Percentiles rank a stretch among this genome's conserved stretches.
These are phyloP conservation scores for Lepidium didymum DNA, from an alignment of 345 rosid genomes.

Conservation along the genomic window DNA sequence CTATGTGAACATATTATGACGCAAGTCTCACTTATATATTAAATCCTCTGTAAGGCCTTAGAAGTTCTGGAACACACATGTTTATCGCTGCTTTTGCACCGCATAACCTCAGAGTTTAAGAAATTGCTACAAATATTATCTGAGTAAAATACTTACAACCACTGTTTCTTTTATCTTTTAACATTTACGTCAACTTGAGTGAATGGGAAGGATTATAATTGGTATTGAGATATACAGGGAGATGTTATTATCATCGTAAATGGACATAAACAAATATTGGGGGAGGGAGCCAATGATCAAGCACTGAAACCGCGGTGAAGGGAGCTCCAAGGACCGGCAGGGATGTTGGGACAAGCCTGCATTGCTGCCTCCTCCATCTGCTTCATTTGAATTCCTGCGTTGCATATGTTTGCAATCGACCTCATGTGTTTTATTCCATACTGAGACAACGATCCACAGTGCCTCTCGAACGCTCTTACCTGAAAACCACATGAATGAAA, in stretches of 20 bases:
- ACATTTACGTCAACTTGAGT: neutral
- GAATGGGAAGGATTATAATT: neutral
- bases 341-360: conserved; percentile 76
- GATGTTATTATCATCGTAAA: neutral
- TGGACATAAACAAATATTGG: neutral
- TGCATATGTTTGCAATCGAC: conserved; percentile 81
- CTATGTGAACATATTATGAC: neutral
- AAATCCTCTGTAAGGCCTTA: too few relatives aligned
- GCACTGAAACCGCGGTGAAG: conserved; percentile 74
- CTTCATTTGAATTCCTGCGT: conserved; percentile 47
- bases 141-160: neutral
- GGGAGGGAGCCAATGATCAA: conserved; percentile 8
- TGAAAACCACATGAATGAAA: conserved; percentile 21
- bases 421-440: conserved; percentile 96
- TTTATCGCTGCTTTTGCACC: too few relatives aligned
- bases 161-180: neutral
- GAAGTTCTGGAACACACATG: too few relatives aligned
- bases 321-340: conserved; percentile 72
- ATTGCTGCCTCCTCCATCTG: conserved; percentile 72
- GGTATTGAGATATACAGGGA: neutral
- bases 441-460: conserved; percentile 80
- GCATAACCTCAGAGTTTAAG: neutral
- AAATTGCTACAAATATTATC: neutral
- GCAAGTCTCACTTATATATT: neutral
- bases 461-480: conserved; percentile 80